A percentile compares a stretch with the other conserved stretches of the same genome.
Evolutionary conservation across 2,329 filamentous ascomycete genomes (phyloP).

Genomic region (Trichoderma lentiforme): DNA sequence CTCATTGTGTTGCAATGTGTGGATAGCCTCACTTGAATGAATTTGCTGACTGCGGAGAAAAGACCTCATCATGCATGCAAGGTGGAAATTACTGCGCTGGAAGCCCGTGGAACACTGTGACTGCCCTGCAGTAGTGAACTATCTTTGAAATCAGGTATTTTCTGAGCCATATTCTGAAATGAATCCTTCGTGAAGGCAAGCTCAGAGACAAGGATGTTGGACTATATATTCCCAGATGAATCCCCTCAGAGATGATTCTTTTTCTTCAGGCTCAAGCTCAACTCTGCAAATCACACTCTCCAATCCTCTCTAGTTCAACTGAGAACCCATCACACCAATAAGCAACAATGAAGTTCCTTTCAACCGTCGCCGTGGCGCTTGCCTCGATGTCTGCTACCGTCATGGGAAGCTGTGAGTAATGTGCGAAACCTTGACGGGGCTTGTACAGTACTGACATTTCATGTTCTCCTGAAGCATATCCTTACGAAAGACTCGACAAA

Average conservation of each 20-base stretch:
- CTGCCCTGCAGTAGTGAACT: not conserved
- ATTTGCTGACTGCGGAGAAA: not conserved
- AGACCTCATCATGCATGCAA: not conserved
- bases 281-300: not conserved
- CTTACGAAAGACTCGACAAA: constrained; percentile 18
- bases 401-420: not conserved
- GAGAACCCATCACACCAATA: not conserved
- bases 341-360: not conserved
- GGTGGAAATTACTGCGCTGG: not conserved
- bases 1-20: not conserved
- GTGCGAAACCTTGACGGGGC: not conserved
- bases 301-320: not conserved
- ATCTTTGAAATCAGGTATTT: not conserved
- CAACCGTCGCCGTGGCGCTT: not conserved
- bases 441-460: not conserved
- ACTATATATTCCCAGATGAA: not conserved
- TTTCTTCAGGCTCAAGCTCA: not conserved
- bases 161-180: not conserved
- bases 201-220: not conserved
- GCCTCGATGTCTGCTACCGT: not conserved
- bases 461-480: not conserved
- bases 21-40: not conserved
- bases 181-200: not conserved
- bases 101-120: not conserved
- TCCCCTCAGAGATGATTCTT: not conserved